Conservation (phyloP, 352 stramenopile genomes). For the Pythium chondricola region DNA sequence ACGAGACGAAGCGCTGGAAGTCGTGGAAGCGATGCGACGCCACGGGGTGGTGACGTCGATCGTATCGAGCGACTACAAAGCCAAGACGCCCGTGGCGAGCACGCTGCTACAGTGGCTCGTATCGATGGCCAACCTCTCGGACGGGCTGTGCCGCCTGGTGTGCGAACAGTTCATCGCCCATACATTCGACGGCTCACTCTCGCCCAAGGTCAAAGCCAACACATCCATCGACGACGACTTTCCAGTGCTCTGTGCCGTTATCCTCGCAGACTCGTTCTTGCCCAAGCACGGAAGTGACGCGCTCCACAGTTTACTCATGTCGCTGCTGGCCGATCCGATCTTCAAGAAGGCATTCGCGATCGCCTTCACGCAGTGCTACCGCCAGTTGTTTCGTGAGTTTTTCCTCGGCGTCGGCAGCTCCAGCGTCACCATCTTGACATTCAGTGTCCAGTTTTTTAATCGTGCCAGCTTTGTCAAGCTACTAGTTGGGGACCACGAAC, state of each 20-base stretch:
- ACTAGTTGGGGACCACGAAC: slow-evolving; percentile 60
- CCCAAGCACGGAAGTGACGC: slow-evolving; percentile 70
- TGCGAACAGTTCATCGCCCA: slow-evolving; percentile 57
- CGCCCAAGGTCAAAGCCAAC: slow-evolving; percentile 17
- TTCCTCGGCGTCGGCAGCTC: slow-evolving; percentile 63
- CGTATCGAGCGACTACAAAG: slow-evolving; percentile 72
- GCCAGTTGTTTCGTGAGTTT: slow-evolving; percentile 74
- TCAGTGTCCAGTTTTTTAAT: slow-evolving; percentile 99
- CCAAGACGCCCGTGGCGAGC: slow-evolving; percentile 53
- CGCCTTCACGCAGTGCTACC: slow-evolving; percentile 94
- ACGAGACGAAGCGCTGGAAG: slow-evolving; percentile 64
- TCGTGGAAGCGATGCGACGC: slow-evolving; percentile 53
- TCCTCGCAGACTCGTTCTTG: slow-evolving; percentile 80
- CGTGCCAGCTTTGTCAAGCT: slow-evolving; percentile 94
- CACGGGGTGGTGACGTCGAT: slow-evolving; percentile 79
- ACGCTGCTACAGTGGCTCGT: slow-evolving; percentile 77
- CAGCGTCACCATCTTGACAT: slow-evolving; percentile 86
- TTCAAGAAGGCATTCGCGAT: slow-evolving; percentile 97
- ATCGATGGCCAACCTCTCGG: slow-evolving; percentile 70
- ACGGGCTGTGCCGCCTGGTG: slow-evolving; percentile 76
- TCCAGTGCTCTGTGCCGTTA: slow-evolving; percentile 63
- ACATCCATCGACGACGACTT: slow-evolving; percentile 42
- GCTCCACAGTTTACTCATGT: slow-evolving; percentile 93
- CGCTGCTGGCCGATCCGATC: slow-evolving; percentile 92
- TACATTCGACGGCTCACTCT: slow-evolving; percentile 3